Base-by-base conservation (phyloP, 768 basidiomycete genomes). In the Panaeolus papilionaceus region DNA sequence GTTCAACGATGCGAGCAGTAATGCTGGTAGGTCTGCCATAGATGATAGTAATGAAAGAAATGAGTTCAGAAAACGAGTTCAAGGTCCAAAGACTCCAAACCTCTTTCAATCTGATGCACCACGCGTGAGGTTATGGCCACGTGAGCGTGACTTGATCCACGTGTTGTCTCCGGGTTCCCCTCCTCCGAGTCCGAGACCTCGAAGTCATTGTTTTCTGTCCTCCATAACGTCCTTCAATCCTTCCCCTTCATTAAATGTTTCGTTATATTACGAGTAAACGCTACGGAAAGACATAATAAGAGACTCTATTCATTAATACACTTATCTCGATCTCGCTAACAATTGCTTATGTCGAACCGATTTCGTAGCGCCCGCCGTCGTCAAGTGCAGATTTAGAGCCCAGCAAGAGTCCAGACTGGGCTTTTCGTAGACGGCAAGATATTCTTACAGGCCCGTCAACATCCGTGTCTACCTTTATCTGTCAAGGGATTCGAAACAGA, bases 1-100 rank as follows among this genome's bases (percentile, higher is more conserved):
- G 70, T 89, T 80, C 66, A 94, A 82, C 58, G 93, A 92, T 7
- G 90, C 87, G 65, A 89, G 81, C 70, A 97, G 86, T 71, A 95
- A 84, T 67, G 86, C 75, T 68, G 93, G 79, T 66, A 94, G 81
- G 75, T 92, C 86, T 28, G 90, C 83, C 91, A 92, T 92, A 49
- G 64, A 61, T 45, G 65, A 37, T 62, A 44, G 42, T 64, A 23
- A 47, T n/a, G 28, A 58, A 65, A 64, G 63, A 64, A n/a, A 64
- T 11, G 39, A 39, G 38, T 28, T 40, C 39, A 51, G 62, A 65
- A 51, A 38, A 38, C 23, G 38, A 38, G 18, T 26, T 58, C 26
- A 66, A 69, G 61, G 66, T 38, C 61, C 23, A n/a, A n/a, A n/a
- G n/a, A n/a, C n/a, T n/a, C n/a, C n/a, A 51, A 54, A 67, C 62